Conservation (phyloP, 345 rosid species). For the Gynandropsis gynandra region DNA sequence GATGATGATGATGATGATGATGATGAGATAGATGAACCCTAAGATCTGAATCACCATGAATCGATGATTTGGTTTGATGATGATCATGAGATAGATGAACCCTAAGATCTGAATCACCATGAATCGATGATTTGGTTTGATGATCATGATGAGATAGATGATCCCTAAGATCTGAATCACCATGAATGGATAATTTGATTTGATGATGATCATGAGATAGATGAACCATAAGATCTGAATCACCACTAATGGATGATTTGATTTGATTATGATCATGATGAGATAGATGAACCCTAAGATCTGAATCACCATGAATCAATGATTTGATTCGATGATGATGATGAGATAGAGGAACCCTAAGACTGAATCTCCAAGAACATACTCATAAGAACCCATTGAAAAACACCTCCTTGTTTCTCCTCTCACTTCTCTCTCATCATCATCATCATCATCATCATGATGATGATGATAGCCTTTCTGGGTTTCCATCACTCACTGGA, state of each 20-base stretch:
- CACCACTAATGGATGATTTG: too few species aligned
- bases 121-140: slow-evolving; percentile 27
- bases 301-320: too few species aligned
- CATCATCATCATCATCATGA: slow-evolving; percentile 33
- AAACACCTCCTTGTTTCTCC: slow-evolving; percentile 47
- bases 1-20: too few species aligned
- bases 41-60: slow-evolving; percentile 44
- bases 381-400: slow-evolving; percentile 48
- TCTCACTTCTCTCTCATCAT: slow-evolving; percentile 28
- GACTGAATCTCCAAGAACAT: slow-evolving; percentile 51
- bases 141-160: too few species aligned
- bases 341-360: slow-evolving; percentile 48
- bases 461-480: slow-evolving; percentile 40
- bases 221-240: slow-evolving; percentile 42
- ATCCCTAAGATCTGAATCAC: slow-evolving; percentile 50
- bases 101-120: slow-evolving; percentile 47
- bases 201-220: slow-evolving; percentile 21
- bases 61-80: slow-evolving; percentile 24
- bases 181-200: slow-evolving; percentile 31
- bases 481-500: slow-evolving; percentile 35
- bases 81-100: slow-evolving; percentile 44
- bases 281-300: slow-evolving; percentile 37
- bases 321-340: too few species aligned
- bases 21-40: slow-evolving; percentile 47
- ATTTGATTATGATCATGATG: slow-evolving; percentile 19